A percentile compares a stretch with the other conserved stretches of the same genome.
phyloP scores from a whole-genome alignment of 176 grass and related monocot species.

The Oryza officinalis region DNA sequence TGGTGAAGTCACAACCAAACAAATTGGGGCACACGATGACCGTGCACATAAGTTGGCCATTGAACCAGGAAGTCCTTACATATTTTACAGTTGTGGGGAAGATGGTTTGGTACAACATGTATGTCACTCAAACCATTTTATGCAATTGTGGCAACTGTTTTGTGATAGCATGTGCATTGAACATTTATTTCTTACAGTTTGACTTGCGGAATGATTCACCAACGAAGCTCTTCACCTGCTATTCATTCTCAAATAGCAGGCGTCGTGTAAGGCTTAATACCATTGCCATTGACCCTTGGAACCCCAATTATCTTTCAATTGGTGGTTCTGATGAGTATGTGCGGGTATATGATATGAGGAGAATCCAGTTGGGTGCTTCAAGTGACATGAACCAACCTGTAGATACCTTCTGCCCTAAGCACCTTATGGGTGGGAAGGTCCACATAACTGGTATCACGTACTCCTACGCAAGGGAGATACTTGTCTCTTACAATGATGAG shows the following conservation, averaged over 20 bases:
- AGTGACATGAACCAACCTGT: conserved; percentile 49
- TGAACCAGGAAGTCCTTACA: conserved; percentile 68
- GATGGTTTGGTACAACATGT: conserved; percentile 88
- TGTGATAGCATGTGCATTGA: not conserved
- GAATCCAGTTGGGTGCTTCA: conserved; percentile 38
- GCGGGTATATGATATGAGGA: conserved; percentile 78
- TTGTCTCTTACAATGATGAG: conserved; percentile 87
- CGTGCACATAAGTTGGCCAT: conserved; percentile 67
- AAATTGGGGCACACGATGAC: conserved; percentile 56
- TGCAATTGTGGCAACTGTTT: conserved; percentile 6
- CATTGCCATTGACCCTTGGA: conserved; percentile 69
- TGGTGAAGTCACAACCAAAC: conserved; percentile 58
- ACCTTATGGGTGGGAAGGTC: conserved; percentile 52
- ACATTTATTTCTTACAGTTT: conserved; percentile 60
- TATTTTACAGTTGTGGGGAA: conserved; percentile 88
- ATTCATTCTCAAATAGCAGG: conserved; percentile 54
- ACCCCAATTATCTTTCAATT: conserved; percentile 68
- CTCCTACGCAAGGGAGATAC: conserved; percentile 65
- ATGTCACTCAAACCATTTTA: conserved; percentile 39
- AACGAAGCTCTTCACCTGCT: conserved; percentile 76
- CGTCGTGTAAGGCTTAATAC: conserved; percentile 57
- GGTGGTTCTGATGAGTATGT: conserved; percentile 79
- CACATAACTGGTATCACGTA: conserved; percentile 75
- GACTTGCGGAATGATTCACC: conserved; percentile 64
- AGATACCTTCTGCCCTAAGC: conserved; percentile 71